Conservation (phyloP, 345 rosid genomes). For the Rhodamnia rubescens region DNA sequence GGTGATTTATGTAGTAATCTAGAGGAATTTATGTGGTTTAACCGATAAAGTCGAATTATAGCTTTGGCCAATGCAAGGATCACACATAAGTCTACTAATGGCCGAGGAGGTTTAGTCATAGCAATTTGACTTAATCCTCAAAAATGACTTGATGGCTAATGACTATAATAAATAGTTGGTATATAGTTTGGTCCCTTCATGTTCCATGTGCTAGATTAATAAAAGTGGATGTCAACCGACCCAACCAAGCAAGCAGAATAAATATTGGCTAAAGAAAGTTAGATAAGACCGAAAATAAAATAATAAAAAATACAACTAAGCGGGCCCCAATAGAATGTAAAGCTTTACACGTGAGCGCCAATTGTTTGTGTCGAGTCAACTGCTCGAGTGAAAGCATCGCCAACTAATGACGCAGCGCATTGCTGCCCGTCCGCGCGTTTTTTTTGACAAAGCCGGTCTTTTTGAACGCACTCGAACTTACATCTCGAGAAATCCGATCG, state of each 20-base stretch:
- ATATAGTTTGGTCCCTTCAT: background rate
- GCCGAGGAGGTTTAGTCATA: background rate
- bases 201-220: background rate
- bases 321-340: too few species aligned
- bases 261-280: background rate
- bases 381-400: background rate
- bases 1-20: background rate
- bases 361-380: background rate
- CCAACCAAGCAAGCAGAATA: background rate
- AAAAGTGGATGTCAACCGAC: background rate
- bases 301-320: background rate
- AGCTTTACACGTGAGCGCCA: too few species aligned
- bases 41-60: background rate
- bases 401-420: background rate
- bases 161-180: background rate
- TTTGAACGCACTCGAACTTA: background rate
- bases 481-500: background rate
- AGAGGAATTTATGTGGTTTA: background rate
- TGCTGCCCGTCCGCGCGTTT: background rate
- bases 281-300: background rate
- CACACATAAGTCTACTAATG: background rate
- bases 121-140: background rate
- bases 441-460: background rate
- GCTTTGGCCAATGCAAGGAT: background rate
- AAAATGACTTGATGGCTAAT: background rate